Base-by-base conservation (phyloP, 2,329 filamentous ascomycete genomes). In the Hypoxylon sp. region DNA sequence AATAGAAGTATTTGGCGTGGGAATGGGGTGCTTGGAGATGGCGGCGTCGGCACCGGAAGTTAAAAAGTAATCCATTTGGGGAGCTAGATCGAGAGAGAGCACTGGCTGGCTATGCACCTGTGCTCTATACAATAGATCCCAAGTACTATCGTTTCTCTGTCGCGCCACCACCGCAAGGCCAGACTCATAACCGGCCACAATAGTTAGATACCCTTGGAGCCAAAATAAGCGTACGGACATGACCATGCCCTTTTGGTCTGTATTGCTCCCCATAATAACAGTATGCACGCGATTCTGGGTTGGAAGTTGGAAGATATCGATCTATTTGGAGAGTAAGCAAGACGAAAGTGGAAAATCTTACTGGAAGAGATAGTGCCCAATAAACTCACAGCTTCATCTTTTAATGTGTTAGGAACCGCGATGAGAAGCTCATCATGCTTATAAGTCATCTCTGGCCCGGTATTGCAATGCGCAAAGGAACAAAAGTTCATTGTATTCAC, bases 401-500 rank as follows among this genome's bases (percentile, higher is more conserved):
- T 79, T 5, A 91, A 70, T 0, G 88, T 87, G 59, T 91, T 91
- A 0, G 94, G 92, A 1, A 94, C 89, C 0, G 91, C 91, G 37
- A 97, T 69, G 4, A 95, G 73, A 4, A 90, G 75, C 49, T 78
- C 75, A 6, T 73, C 65, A 2, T 60, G 55, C n/a, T n/a, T n/a
- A n/a, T n/a, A n/a, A 1, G 61, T 45, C 3, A 64, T 55, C 12
- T 69, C 57, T 5, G 70, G 62, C 5, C 54, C 52, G 31, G 72
- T 67, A 51, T 75, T 52, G 66, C 86, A 87, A 55, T 80, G 78
- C 2, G 88, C 80, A 69, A 96, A 96, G 1, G 88, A 81, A 68
- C 94, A 99, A 69, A 97, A 99, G 67, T 97, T 99, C 74, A 97
- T 82, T 1, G 93, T 91, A 66, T 97, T 97, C 31, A 97, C 91